Evolutionary conservation across 176 grass and related monocot species (phyloP).

Genomic region (barley (Hordeum vulgare)): MorexV3_pseudomolecules_assembly NC_058520.1:555019362-555019861

Average conservation of each 20-base stretch:
- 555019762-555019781: constrained; percentile 29
- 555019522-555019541: constrained; percentile 38
- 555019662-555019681: constrained; percentile 23
- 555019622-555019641: constrained; percentile 13
- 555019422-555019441: constrained; percentile 45
- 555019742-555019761: constrained; percentile 18
- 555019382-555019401: background rate
- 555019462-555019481: constrained; percentile 66
- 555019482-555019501: constrained; percentile 69
- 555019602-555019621: background rate
- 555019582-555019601: background rate
- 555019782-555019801: constrained; percentile 34
- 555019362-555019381: background rate
- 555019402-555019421: constrained; percentile 40
- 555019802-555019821: background rate
- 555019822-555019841: background rate
- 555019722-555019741: background rate
- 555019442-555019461: constrained; percentile 49
- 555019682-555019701: constrained; percentile 8
- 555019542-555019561: constrained; percentile 48
- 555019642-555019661: constrained; percentile 10
- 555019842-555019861: background rate
- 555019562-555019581: background rate
- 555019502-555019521: constrained; percentile 62
- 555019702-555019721: background rate